A percentile compares a stretch with the other conserved stretches of the same genome.
These are phyloP conservation scores for Coemansia sp. DNA, from an alignment of 192 early-diverging fungal species.

Conservation along the genomic window DNA sequence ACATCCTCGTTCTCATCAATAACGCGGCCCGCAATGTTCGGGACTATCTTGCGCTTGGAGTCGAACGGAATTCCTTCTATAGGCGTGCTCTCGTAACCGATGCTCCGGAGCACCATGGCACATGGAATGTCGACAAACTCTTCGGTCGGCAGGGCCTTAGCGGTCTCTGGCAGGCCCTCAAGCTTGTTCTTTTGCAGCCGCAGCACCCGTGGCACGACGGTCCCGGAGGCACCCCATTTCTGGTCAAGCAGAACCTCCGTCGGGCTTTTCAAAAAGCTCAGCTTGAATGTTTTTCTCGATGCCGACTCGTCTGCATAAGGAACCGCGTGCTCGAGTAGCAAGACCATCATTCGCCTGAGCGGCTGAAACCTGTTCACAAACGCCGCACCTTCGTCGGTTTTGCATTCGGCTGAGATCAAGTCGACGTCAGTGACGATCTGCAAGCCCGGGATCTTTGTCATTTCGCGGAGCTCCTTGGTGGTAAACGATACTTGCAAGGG, in stretches of 20 bases:
- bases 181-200: constrained; percentile 67
- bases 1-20: constrained; percentile 49
- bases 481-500: constrained; percentile 93
- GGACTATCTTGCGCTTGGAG: constrained; percentile 59
- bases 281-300: constrained; percentile 55
- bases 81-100: constrained; percentile 81
- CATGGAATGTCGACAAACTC: constrained; percentile 58
- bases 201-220: constrained; percentile 15
- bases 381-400: constrained; percentile 26
- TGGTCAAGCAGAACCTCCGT: constrained; percentile 49
- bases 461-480: constrained; percentile 93
- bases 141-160: constrained; percentile 62
- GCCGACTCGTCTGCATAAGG: not conserved
- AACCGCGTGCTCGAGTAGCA: constrained; percentile 65
- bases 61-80: constrained; percentile 81
- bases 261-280: constrained; percentile 76
- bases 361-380: constrained; percentile 58
- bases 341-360: constrained; percentile 79
- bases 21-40: constrained; percentile 79
- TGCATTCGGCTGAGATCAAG: constrained; percentile 58
- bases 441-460: constrained; percentile 71
- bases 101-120: constrained; percentile 75
- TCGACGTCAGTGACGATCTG: constrained; percentile 63
- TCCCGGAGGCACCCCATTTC: not conserved
- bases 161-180: constrained; percentile 59